A percentile compares a stretch with the other conserved stretches of the same genome.
Conservation (phyloP, 2,329 filamentous ascomycete species). For the Blastomyces gilchristii region DNA sequence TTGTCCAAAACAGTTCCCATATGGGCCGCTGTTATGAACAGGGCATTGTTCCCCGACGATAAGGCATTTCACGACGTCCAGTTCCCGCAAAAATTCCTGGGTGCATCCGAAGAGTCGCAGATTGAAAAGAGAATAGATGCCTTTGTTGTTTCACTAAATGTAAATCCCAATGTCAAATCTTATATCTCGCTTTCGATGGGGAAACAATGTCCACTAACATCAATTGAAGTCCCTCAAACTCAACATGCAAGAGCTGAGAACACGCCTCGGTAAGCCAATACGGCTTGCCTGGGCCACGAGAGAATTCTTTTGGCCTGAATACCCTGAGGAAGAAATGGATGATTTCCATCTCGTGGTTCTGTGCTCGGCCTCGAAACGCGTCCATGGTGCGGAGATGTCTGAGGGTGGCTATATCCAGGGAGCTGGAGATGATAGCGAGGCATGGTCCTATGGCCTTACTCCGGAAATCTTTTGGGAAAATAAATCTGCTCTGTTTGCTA, state of each 20-base stretch:
- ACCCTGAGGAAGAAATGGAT: conserved; percentile 33
- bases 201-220: conserved; percentile 20
- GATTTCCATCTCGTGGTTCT: conserved; percentile 66
- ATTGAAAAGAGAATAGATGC: conserved; percentile 54
- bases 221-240: conserved; percentile 48
- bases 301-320: conserved; percentile 45
- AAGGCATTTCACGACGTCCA: conserved; percentile 46
- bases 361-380: conserved; percentile 70
- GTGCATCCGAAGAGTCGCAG: conserved; percentile 66
- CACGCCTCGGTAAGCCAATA: conserved; percentile 58
- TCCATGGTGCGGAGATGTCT: conserved; percentile 56
- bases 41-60: conserved; percentile 57
- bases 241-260: conserved; percentile 45
- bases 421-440: conserved; percentile 88
- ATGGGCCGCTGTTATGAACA: conserved; percentile 84
- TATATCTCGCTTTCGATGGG: neutral
- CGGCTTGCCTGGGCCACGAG: conserved; percentile 72
- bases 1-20: conserved; percentile 88
- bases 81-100: conserved; percentile 62
- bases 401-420: conserved; percentile 82
- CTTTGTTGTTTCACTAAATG: conserved; percentile 44
- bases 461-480: conserved; percentile 71
- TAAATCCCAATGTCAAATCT: conserved; percentile 15
- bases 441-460: conserved; percentile 76
- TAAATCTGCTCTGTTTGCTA: conserved; percentile 47